Percentiles rank a stretch among this genome's conserved stretches.
phyloP scores from a whole-genome alignment of 768 basidiomycete genomes.

The Collybia nuda region DNA sequence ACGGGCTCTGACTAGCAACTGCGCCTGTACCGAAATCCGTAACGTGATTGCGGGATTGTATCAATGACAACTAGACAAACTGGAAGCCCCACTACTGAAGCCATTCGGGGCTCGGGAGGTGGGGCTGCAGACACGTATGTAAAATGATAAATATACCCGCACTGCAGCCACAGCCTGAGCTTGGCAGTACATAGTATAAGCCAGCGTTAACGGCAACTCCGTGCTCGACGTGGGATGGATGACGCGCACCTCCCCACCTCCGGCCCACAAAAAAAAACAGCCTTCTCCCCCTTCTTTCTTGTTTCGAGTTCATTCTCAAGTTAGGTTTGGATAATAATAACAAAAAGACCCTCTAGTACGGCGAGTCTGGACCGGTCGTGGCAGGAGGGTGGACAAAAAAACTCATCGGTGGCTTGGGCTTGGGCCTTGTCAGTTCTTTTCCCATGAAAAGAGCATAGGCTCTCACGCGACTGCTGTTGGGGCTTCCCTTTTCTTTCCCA shows the following conservation, averaged over 20 bases:
- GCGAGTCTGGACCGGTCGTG: slow-evolving; percentile 9
- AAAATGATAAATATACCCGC: neutral
- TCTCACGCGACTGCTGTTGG: slow-evolving; percentile 7
- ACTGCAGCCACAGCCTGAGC: neutral
- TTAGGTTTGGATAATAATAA: slow-evolving; percentile 2
- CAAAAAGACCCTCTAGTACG: slow-evolving; percentile 7
- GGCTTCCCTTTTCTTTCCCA: neutral
- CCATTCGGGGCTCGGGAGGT: too few species aligned
- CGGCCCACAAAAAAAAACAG: too few species aligned
- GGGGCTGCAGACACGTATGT: too few species aligned
- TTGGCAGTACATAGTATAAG: neutral
- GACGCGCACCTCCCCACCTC: too few species aligned
- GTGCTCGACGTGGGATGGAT: slow-evolving; percentile 16
- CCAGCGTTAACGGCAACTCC: neutral
- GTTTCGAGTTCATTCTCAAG: slow-evolving; percentile 11
- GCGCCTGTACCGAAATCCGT: too few species aligned
- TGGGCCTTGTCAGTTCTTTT: slow-evolving; percentile 12
- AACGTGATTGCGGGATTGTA: too few species aligned
- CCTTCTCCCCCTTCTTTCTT: neutral
- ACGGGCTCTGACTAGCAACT: too few species aligned
- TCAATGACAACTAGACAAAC: too few species aligned
- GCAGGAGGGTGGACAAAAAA: too few species aligned
- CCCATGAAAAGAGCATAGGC: slow-evolving; percentile 8
- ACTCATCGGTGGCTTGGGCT: slow-evolving; percentile 6
- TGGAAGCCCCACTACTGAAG: too few species aligned